Base-by-base conservation (phyloP, 176 grass and related monocot genomes). In the Aegilops tauschii region DNA sequence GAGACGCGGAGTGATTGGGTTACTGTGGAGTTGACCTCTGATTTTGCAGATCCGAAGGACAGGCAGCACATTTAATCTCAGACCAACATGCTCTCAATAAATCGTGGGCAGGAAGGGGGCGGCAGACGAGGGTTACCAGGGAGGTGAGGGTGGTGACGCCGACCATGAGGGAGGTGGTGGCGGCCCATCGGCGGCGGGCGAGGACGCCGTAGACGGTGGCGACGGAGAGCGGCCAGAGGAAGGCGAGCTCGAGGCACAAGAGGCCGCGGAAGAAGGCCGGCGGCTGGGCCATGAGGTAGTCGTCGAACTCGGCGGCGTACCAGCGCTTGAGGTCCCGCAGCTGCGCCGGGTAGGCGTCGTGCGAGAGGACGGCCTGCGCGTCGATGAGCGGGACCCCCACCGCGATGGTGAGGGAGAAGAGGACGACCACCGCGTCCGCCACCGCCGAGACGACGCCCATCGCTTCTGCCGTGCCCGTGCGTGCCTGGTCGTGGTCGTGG, bases 191-290 rank as follows among this genome's bases (percentile, higher is more conserved):
- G 80, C 89, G 91, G 13, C 90, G 47, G 44, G 88, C 61, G 40
- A 95, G 78, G 85, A 98, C 30, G 35, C 93, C 91, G 30, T 95
- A 98, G 83, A 98, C 1, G 2, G 83, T 98, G 34, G 91, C 89
- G 12, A 98, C 13, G 88, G 84, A 81, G n/a, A 98, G 91, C 11
- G 95, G 93, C 95, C 93, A 98, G 12, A 89, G 85, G 88, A 95
- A 93, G 66, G 56, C 59, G 73, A 98, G 83, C 89, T 95, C 93
- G 9, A 92, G 77, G 83, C 68, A 93, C 17, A 89, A 13, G 70
- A 98, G 85, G 9, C 93, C 93, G 36, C 37, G 67, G 56, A 98
- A 82, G 88, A 98, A 95, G 61, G 12, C 63, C 5, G 93, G 95
- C 61, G 88, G 84, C 61, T 82, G 82, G 67, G 80, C 49, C 61